Evolutionary conservation across 129 eudicot genomes (phyloP).

Genomic region (Cynara cardunculus): DNA sequence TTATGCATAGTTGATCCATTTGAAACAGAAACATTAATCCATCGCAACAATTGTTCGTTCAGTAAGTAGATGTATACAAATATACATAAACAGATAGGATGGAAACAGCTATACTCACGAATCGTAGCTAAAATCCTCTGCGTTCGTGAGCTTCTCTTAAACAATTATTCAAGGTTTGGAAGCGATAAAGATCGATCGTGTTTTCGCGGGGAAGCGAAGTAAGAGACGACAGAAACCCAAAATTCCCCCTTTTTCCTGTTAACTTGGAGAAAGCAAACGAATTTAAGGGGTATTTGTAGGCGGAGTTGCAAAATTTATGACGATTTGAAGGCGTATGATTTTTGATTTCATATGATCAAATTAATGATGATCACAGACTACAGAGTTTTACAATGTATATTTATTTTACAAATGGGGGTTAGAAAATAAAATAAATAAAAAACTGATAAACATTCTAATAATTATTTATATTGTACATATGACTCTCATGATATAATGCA

Average conservation of each 20-base stretch:
- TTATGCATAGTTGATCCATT: background rate
- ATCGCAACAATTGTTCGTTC: background rate
- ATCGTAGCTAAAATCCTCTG: slow-evolving; percentile 5
- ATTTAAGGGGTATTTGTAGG: background rate
- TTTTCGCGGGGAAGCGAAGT: slow-evolving; percentile 18
- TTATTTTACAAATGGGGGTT: no score
- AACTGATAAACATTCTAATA: no score
- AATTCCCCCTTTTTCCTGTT: background rate
- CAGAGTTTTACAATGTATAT: no score
- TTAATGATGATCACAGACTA: no score
- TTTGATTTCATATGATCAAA: background rate
- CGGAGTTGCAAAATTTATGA: no score
- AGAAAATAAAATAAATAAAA: no score
- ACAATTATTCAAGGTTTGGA: background rate
- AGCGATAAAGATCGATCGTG: slow-evolving; percentile 7
- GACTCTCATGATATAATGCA: no score
- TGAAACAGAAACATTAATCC: background rate
- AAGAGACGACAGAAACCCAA: slow-evolving; percentile 14
- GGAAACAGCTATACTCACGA: slow-evolving; percentile 8
- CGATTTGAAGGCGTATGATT: background rate
- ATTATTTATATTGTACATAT: no score
- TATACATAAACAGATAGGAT: background rate
- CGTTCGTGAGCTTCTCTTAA: slow-evolving; percentile 2
- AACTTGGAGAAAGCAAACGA: background rate
- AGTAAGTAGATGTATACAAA: background rate